Evolutionary conservation across 164 flowering plant species (phyloP).

Genomic region (Stephania japonica): DNA sequence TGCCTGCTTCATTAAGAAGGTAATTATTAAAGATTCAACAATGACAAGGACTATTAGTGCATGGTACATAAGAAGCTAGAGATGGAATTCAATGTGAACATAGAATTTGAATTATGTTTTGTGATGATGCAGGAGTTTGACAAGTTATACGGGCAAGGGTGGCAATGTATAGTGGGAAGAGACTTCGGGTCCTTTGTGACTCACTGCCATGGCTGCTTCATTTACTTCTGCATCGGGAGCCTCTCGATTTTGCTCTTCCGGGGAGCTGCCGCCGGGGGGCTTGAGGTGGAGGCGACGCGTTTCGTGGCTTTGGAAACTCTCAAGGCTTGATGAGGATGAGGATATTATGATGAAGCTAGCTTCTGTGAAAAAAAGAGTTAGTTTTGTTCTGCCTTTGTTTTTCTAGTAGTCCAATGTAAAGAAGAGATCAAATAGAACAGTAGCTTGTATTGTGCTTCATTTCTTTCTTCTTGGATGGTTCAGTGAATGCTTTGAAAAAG

Average conservation of each 20-base stretch:
- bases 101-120: neutral
- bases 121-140: constrained; percentile 62
- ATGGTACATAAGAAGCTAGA: neutral
- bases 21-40: neutral
- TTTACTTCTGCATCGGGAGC: constrained; percentile 63
- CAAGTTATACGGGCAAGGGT: constrained; percentile 31
- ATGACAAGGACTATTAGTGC: no score
- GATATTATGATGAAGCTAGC: neutral
- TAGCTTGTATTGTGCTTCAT: neutral
- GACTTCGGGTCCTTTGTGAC: constrained; percentile 95
- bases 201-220: constrained; percentile 74
- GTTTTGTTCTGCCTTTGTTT: constrained; percentile 1
- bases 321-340: constrained; percentile 18
- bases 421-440: neutral
- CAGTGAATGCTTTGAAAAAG: neutral
- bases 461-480: constrained; percentile 4
- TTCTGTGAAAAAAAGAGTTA: neutral
- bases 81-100: neutral
- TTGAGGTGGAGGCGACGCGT: constrained; percentile 19
- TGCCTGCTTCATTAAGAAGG: constrained; percentile 80
- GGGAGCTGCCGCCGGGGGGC: constrained; percentile 39
- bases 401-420: constrained; percentile 9
- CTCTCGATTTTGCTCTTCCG: constrained; percentile 70
- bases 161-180: constrained; percentile 60
- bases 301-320: constrained; percentile 28